phyloP scores from a whole-genome alignment of 495 filamentous ascomycete species.

The Penicillium fimorum region DNA sequence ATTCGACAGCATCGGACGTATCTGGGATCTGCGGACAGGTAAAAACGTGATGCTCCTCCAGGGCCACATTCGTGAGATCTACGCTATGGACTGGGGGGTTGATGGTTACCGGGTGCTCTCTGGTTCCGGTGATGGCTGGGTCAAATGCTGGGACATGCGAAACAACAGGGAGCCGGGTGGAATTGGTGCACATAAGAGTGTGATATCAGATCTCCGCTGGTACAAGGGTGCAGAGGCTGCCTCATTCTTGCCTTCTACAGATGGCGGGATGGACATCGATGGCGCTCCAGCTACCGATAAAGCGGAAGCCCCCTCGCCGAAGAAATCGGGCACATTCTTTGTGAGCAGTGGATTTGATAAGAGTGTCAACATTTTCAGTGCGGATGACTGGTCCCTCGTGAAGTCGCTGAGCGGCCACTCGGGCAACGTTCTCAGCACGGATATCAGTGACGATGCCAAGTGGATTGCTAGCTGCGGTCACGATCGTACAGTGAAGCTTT shows the following conservation, averaged over 20 bases:
- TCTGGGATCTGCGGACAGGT: constrained; percentile 96
- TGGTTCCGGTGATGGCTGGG: constrained; percentile 90
- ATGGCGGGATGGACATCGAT: constrained; percentile 57
- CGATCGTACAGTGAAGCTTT: constrained; percentile 93
- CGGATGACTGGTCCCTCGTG: constrained; percentile 90
- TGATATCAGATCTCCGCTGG: constrained; percentile 92
- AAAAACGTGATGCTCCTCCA: constrained; percentile 95
- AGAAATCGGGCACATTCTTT: constrained; percentile 81
- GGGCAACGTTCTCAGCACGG: constrained; percentile 84
- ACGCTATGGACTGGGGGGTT: constrained; percentile 84
- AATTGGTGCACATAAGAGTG: constrained; percentile 87
- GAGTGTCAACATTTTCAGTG: constrained; percentile 91
- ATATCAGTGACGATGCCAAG: constrained; percentile 77
- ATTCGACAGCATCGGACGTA: constrained; percentile 87
- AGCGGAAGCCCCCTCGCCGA: constrained; percentile 42
- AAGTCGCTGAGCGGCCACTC: constrained; percentile 88
- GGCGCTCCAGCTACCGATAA: constrained; percentile 30
- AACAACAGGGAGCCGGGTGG: constrained; percentile 78
- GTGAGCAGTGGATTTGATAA: constrained; percentile 91
- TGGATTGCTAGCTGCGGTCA: constrained; percentile 95
- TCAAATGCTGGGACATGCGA: constrained; percentile 96
- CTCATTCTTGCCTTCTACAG: constrained; percentile 54
- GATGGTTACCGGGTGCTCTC: constrained; percentile 88
- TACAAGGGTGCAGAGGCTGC: constrained; percentile 77
- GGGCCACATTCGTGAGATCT: constrained; percentile 90